Percentiles rank a stretch among this genome's conserved stretches.
These are phyloP conservation scores for Auxenochlorella pyrenoidosa DNA, from an alignment of 139 green algal species.

Conservation along the genomic window DNA sequence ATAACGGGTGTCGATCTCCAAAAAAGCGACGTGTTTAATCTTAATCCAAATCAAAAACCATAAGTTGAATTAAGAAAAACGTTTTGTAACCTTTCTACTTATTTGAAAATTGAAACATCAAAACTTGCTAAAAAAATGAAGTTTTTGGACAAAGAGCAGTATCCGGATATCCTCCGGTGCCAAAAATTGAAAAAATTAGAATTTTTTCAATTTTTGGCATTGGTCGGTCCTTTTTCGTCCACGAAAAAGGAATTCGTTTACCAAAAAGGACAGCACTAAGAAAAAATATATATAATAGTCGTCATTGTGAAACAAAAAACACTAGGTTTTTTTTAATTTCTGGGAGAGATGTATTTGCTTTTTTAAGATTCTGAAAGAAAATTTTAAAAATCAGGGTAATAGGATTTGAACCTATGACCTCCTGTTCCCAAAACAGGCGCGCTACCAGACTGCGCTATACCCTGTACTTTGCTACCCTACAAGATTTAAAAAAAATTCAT, in stretches of 20 bases:
- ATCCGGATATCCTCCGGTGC: constrained; percentile 47
- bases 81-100: constrained; percentile 50
- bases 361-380: constrained; percentile 30
- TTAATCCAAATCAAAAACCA: constrained; percentile 8
- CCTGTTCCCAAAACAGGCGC: too few relatives aligned
- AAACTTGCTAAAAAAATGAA: background rate
- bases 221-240: background rate
- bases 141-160: background rate
- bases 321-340: constrained; percentile 40
- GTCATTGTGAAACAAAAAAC: constrained; percentile 10
- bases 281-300: constrained; percentile 32
- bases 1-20: constrained; percentile 45
- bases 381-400: background rate
- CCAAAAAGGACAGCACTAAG: background rate
- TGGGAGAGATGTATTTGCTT: constrained; percentile 12
- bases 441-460: too few relatives aligned
- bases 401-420: background rate
- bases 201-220: too few relatives aligned
- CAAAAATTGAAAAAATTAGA: constrained; percentile 45
- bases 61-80: constrained; percentile 3
- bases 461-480: too few relatives aligned
- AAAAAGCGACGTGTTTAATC: constrained; percentile 40
- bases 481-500: too few relatives aligned
- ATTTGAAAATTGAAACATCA: constrained; percentile 20
- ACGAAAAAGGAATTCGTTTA: background rate